Conservation (phyloP, 2,329 filamentous ascomycete genomes). For the Apiospora arundinis region DNA sequence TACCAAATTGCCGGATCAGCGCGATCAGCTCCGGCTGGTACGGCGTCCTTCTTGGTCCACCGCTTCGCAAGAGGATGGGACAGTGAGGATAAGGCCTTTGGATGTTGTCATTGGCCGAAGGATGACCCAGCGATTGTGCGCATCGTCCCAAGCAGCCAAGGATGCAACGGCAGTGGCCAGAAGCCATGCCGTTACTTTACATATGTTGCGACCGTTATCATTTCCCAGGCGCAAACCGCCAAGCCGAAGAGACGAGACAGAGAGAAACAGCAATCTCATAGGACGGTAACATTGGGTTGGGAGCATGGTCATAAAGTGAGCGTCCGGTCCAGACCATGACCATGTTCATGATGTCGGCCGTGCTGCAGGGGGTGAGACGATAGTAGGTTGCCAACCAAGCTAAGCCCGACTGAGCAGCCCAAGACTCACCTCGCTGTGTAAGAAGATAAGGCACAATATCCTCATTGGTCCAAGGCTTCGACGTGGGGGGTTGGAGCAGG, state of each 20-base stretch:
- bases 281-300: not conserved
- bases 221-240: not conserved
- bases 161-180: not conserved
- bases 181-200: not conserved
- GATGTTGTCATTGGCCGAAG: not conserved
- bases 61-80: not conserved
- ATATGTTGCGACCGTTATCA: not conserved
- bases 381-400: not conserved
- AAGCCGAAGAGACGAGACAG: not conserved
- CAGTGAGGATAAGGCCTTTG: not conserved
- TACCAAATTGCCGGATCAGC: constrained; percentile 2
- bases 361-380: not conserved
- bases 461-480: not conserved
- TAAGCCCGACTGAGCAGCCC: not conserved
- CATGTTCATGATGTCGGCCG: not conserved
- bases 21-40: not conserved
- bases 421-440: constrained; percentile 13
- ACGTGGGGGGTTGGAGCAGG: not conserved
- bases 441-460: not conserved
- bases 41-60: not conserved
- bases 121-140: not conserved
- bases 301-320: not conserved
- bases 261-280: not conserved
- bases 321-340: too few relatives aligned
- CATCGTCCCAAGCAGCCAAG: not conserved